Evolutionary conservation across 2,329 filamentous ascomycete species (phyloP).

Genomic region (Penicillium sp.): DNA sequence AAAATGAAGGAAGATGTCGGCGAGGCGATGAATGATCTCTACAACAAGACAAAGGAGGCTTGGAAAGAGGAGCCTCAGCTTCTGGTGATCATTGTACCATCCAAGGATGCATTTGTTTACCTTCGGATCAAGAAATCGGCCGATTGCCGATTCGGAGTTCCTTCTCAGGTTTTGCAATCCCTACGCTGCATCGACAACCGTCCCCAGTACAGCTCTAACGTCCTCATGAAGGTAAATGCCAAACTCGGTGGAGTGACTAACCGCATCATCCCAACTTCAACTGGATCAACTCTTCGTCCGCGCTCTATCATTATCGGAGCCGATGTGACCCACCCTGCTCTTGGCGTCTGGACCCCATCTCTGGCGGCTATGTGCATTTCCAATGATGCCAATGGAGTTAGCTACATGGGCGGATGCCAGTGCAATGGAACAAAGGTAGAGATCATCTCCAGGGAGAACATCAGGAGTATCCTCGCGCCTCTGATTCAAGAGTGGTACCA

Average conservation of each 20-base stretch:
- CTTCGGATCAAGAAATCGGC: constrained; percentile 84
- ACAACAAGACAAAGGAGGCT: constrained; percentile 53
- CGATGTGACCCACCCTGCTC: constrained; percentile 82
- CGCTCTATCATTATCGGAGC: constrained; percentile 81
- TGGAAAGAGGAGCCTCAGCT: constrained; percentile 60
- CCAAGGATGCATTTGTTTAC: constrained; percentile 71
- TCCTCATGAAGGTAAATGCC: constrained; percentile 94
- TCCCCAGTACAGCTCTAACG: constrained; percentile 87
- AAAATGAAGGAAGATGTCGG: constrained; percentile 47
- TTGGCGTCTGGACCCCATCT: constrained; percentile 66
- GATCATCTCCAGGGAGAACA: constrained; percentile 69
- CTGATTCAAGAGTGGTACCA: constrained; percentile 66
- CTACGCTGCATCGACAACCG: constrained; percentile 68
- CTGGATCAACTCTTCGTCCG: constrained; percentile 36
- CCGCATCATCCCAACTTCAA: constrained; percentile 47
- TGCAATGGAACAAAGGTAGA: constrained; percentile 82
- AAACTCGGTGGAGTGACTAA: constrained; percentile 85
- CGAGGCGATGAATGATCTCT: constrained; percentile 57
- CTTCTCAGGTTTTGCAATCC: constrained; percentile 78
- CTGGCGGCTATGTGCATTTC: constrained; percentile 87
- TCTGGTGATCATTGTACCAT: constrained; percentile 73
- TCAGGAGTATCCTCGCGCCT: constrained; percentile 63
- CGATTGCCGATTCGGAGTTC: constrained; percentile 80
- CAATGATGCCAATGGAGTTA: constrained; percentile 67
- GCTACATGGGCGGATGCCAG: constrained; percentile 76